phyloP scores from a whole-genome alignment of 805 yeast genomes.

The Pachysolen tannophilus region DNA sequence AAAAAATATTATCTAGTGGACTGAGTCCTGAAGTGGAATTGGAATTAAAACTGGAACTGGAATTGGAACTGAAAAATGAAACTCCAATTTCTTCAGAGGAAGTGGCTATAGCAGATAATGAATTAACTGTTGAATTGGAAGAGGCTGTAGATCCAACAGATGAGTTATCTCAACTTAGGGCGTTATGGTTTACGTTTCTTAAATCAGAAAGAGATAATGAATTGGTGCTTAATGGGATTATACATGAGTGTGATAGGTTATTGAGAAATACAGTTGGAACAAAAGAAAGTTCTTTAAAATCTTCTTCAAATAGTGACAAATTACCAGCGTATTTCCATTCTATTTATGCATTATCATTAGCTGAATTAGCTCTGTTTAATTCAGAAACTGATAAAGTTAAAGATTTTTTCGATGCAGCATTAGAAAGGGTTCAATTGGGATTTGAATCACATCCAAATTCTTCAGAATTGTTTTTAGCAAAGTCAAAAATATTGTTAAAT shows the following conservation, averaged over 20 bases:
- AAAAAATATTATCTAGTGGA: constrained; percentile 19
- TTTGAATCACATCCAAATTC: constrained; percentile 39
- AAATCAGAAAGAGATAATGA: constrained; percentile 53
- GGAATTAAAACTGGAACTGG: constrained; percentile 6
- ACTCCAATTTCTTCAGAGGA: background rate
- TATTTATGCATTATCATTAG: constrained; percentile 65
- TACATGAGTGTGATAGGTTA: constrained; percentile 87
- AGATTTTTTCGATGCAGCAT: constrained; percentile 61
- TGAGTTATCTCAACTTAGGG: constrained; percentile 68
- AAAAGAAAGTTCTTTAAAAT: constrained; percentile 20
- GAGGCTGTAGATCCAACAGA: constrained; percentile 69
- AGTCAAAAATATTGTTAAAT: constrained; percentile 45
- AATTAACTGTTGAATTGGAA: constrained; percentile 58
- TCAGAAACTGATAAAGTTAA: constrained; percentile 27
- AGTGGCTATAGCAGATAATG: constrained; percentile 15
- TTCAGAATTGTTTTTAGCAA: constrained; percentile 40
- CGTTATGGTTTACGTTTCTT: constrained; percentile 60
- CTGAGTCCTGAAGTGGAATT: constrained; percentile 11
- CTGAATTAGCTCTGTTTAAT: constrained; percentile 54
- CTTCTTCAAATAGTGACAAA: constrained; percentile 19
- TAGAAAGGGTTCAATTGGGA: constrained; percentile 63
- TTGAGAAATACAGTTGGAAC: constrained; percentile 41
- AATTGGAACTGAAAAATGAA: constrained; percentile 4
- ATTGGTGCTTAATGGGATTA: constrained; percentile 66
- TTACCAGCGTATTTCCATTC: constrained; percentile 53